Conservation (phyloP, 345 rosid species). For the Psidium friedrichsthalianum region DNA sequence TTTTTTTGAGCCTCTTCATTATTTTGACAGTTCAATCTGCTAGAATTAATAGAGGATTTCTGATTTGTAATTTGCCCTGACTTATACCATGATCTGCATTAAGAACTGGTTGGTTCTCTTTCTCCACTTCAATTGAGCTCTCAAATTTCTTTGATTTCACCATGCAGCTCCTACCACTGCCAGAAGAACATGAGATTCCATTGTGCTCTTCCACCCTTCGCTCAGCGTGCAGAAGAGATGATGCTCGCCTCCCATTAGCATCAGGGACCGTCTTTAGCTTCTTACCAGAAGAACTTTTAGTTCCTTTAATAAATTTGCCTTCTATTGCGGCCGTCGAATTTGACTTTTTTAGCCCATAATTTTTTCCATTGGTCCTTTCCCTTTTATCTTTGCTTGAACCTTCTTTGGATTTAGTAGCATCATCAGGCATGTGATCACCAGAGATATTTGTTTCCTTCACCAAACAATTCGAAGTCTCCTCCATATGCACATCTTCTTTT, state of each 20-base stretch:
- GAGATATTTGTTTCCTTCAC: neutral
- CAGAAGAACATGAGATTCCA: neutral
- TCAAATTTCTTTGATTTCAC: neutral
- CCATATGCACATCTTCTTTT: conserved; percentile 5
- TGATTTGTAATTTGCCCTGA: conserved; percentile 1
- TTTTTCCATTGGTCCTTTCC: neutral
- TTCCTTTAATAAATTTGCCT: neutral
- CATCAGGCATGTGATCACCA: neutral
- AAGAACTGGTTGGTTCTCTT: conserved; percentile 28
- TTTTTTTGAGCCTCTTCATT: conserved; percentile 12
- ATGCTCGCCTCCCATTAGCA: neutral
- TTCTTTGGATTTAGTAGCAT: neutral
- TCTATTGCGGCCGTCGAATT: neutral
- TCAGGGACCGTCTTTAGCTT: neutral
- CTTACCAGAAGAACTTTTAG: neutral
- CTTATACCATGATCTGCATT: neutral
- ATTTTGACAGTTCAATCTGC: conserved; percentile 6
- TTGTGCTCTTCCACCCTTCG: neutral
- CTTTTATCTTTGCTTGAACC: neutral
- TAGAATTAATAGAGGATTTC: conserved; percentile 15
- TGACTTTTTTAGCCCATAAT: neutral
- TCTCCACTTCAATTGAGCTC: conserved; percentile 5
- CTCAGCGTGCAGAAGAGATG: neutral
- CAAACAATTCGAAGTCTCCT: neutral
- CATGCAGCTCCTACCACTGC: neutral